Base-by-base conservation (phyloP, 495 filamentous ascomycete species). In the Acidiella bohemica region DNA sequence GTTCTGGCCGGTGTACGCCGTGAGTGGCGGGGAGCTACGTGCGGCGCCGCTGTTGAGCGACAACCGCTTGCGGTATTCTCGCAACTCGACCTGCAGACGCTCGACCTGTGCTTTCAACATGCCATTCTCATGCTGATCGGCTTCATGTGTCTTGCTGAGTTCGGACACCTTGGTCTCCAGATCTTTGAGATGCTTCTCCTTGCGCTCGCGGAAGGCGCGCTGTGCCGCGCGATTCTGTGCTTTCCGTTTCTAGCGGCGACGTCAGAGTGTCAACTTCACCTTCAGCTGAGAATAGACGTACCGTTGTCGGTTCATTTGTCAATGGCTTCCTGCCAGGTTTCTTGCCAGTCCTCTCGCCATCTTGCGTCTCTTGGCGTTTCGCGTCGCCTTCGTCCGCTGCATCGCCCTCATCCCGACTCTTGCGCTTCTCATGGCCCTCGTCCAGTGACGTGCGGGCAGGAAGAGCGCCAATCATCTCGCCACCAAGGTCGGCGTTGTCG, bases 191-290 rank as follows among this genome's bases (percentile, higher is more conserved):
- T 99, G 90, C 62, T 84, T 93, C 63, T 99, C 90, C 64, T 99
- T 99, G 33, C 90, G 82, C 58, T 99, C 90, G 18, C 90, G 73
- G 73, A 99, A 99, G 5, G 90, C 90, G 29, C 90, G 74, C 63
- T 99, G 90, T 20, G 90, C 90, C 1, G 92, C 90, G 42, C 90
- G 80, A 51, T 99, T 99, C 56, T 99, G 90, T 9, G 92, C 90
- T 64, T 99, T 99, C 49, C 90, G 83, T 67, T 99, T 99, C 87
- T 95, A 51, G 5, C 2, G n/a, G 34, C 8, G 7, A 8, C 3
- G 32, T 44, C 32, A 44, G 39, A 28, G 7, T 24, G 2, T 13
- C 19, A 29, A n/a, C 10, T 22, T n/a, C 20, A 22, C 3, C 2
- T 8, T 7, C 24, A 31, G 14, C 24, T 6, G 13, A 22, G 21